A percentile compares a stretch with the other conserved stretches of the same genome.
phyloP scores from a whole-genome alignment of 1,284 basidiomycete species.

The Melampsora larici-populina region DNA sequence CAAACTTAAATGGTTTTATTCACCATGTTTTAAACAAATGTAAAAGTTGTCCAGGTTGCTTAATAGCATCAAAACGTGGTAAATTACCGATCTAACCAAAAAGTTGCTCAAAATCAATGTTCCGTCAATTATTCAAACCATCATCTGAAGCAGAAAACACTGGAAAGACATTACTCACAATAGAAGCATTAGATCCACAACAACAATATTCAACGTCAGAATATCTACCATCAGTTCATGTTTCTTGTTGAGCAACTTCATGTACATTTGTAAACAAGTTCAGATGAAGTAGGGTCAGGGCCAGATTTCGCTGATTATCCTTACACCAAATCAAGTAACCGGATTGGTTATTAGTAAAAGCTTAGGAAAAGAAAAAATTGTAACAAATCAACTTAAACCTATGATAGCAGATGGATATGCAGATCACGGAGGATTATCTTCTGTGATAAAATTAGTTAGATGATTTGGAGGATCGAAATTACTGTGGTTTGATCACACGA shows the following conservation, averaged over 20 bases:
- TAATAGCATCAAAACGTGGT: conserved; percentile 78
- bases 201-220: conserved; percentile 54
- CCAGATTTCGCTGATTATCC: conserved; percentile 66
- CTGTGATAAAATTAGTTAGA: conserved; percentile 94
- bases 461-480: conserved; percentile 89
- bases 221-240: conserved; percentile 53
- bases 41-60: conserved; percentile 71
- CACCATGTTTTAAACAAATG: conserved; percentile 70
- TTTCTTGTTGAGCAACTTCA: conserved; percentile 53
- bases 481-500: too few species aligned
- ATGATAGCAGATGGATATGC: conserved; percentile 54
- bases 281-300: conserved; percentile 54
- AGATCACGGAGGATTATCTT: conserved; percentile 84
- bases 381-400: conserved; percentile 53
- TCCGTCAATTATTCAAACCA: conserved; percentile 74
- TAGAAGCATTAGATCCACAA: conserved; percentile 57
- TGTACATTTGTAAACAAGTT: conserved; percentile 52
- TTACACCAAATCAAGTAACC: conserved; percentile 88
- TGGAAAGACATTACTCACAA: conserved; percentile 71
- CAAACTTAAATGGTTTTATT: conserved; percentile 72
- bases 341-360: conserved; percentile 78
- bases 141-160: conserved; percentile 66
- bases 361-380: conserved; percentile 59
- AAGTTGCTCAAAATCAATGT: conserved; percentile 66
- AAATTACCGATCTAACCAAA: conserved; percentile 74